These are phyloP conservation scores for Thielaviopsis populi DNA, from an alignment of 2,329 filamentous ascomycete genomes.

Conservation along the genomic window DNA sequence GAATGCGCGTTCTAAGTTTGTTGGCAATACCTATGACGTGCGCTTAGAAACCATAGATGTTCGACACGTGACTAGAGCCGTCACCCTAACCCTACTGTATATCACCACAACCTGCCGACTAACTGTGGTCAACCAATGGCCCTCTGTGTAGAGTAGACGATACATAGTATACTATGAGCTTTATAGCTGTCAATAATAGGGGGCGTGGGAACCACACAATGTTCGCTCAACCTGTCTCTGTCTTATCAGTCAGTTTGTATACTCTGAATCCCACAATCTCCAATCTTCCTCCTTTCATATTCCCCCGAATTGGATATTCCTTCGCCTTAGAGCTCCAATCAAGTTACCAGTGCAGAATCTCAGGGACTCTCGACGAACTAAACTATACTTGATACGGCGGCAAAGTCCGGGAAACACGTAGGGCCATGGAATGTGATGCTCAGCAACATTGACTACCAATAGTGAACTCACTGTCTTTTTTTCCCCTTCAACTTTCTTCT, in stretches of 20 bases:
- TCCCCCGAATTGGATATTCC: neutral
- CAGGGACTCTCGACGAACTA: neutral
- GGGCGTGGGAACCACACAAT: too few relatives aligned
- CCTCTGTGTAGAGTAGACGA: too few relatives aligned
- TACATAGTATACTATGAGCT: too few relatives aligned
- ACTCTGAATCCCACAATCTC: neutral
- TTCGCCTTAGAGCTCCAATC: neutral
- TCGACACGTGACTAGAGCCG: neutral
- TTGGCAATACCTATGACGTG: neutral
- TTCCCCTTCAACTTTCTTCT: neutral
- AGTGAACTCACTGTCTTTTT: too few relatives aligned
- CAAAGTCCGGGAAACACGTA: neutral
- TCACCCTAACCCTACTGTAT: neutral
- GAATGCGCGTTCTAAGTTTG: neutral
- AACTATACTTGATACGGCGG: neutral
- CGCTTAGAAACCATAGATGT: neutral
- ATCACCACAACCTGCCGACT: too few relatives aligned
- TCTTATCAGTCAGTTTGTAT: neutral
- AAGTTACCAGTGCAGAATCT: neutral
- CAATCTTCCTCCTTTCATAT: neutral
- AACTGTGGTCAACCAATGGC: too few relatives aligned
- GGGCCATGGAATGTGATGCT: neutral
- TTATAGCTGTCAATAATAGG: too few relatives aligned
- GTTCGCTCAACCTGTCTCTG: neutral
- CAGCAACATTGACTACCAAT: too few relatives aligned